These are phyloP conservation scores for Chlamydomonas sp. DNA, from an alignment of 139 green algal species.

Conservation along the genomic window DNA sequence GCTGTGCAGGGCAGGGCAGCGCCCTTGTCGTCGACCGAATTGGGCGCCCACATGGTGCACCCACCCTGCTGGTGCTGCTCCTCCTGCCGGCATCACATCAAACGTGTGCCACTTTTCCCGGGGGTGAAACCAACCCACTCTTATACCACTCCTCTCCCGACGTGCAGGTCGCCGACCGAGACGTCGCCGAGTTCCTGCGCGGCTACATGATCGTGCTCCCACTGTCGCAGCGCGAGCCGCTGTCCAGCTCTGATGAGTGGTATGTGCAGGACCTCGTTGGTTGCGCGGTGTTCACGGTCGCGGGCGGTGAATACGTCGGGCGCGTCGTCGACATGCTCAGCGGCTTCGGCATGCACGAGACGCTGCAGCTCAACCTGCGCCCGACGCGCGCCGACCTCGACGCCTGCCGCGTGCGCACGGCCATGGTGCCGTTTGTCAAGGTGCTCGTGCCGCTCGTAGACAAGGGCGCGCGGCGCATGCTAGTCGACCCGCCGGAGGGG, in stretches of 20 bases:
- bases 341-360: constrained; percentile 36
- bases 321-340: constrained; percentile 31
- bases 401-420: constrained; percentile 8
- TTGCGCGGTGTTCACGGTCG: constrained; percentile 14
- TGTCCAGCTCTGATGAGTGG: constrained; percentile 33
- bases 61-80: too few species aligned
- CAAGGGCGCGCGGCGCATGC: constrained; percentile 3
- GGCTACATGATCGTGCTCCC: constrained; percentile 16
- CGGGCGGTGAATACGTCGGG: constrained; percentile 17
- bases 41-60: too few species aligned
- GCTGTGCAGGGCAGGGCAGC: too few species aligned
- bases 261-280: constrained; percentile 35
- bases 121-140: too few species aligned
- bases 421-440: constrained; percentile 35
- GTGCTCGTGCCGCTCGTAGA: constrained; percentile 34
- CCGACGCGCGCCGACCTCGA: constrained; percentile 23
- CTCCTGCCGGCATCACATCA: too few species aligned
- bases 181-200: constrained; percentile 26
- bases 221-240: background rate
- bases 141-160: too few species aligned
- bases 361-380: constrained; percentile 26
- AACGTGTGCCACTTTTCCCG: too few species aligned
- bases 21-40: too few species aligned
- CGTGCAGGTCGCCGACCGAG: background rate
- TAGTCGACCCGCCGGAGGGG: constrained; percentile 30